phyloP scores from a whole-genome alignment of 768 basidiomycete genomes.

The Naganishia vaughanmartiniae region DNA sequence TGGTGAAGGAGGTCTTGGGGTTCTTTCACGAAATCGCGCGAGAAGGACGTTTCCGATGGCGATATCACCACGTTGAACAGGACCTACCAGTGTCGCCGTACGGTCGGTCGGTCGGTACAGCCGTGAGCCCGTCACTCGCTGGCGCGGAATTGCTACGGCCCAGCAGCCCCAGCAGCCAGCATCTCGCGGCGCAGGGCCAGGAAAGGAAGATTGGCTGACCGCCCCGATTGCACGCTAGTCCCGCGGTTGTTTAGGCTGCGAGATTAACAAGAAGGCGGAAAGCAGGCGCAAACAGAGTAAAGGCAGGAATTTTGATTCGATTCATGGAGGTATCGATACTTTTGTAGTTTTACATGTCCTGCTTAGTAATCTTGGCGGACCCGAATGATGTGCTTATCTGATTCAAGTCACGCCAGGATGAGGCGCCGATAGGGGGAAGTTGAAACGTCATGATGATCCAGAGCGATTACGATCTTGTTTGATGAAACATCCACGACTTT shows the following conservation, averaged over 20 bases:
- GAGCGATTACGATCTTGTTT: no score
- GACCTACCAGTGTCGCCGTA: neutral
- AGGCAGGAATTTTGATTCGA: neutral
- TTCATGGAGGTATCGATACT: neutral
- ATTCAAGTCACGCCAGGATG: neutral
- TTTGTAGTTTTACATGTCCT: neutral
- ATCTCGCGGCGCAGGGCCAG: no score
- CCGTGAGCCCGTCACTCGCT: no score
- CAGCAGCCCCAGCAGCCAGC: no score
- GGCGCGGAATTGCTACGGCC: no score
- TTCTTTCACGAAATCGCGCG: neutral
- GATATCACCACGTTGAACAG: neutral
- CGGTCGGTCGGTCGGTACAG: no score
- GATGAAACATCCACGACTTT: no score
- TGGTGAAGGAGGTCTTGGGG: conserved; percentile 12
- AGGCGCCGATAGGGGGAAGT: neutral
- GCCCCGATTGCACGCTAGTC: neutral
- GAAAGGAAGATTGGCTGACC: neutral
- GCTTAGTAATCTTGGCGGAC: neutral
- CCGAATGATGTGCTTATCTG: neutral
- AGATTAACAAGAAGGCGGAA: neutral
- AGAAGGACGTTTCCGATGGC: neutral
- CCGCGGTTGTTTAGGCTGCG: neutral
- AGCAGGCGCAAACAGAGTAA: neutral
- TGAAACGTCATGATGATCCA: neutral